Conservation (phyloP, 257 asterid species). For the Ligustrum vulgare region DNA sequence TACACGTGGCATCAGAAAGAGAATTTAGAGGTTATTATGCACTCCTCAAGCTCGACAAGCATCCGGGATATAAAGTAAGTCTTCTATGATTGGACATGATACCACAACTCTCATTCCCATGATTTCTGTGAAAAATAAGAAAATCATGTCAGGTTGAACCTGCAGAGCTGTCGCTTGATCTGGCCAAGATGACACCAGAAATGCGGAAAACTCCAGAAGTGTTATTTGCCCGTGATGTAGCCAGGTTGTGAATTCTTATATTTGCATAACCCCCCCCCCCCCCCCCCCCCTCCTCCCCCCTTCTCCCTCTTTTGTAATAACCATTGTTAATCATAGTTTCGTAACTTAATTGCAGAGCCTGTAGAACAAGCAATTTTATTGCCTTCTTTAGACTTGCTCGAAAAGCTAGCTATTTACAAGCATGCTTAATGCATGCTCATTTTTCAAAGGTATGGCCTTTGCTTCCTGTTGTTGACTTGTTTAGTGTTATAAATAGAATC, state of each 20-base stretch:
- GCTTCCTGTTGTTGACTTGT: conserved; percentile 11
- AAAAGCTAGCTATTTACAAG: conserved; percentile 93
- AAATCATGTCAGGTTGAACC: conserved; percentile 94
- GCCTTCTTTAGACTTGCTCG: conserved; percentile 94
- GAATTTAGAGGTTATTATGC: conserved; percentile 99
- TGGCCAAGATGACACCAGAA: conserved; percentile 95
- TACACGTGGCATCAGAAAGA: conserved; percentile 74
- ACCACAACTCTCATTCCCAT: conserved; percentile 30
- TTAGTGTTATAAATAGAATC: not conserved
- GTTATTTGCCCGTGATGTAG: conserved; percentile 93
- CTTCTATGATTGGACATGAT: conserved; percentile 30
- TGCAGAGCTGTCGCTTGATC: conserved; percentile 98
- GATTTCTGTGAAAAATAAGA: conserved; percentile 47
- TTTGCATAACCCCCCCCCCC: too few species aligned
- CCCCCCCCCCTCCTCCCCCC: too few species aligned
- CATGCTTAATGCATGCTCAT: conserved; percentile 98
- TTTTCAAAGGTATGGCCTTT: conserved; percentile 79
- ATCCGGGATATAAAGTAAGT: conserved; percentile 98
- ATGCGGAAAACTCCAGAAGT: conserved; percentile 89
- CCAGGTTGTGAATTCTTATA: conserved; percentile 57
- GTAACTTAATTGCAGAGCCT: conserved; percentile 67
- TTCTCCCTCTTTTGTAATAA: not conserved
- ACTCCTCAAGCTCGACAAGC: conserved; percentile 97
- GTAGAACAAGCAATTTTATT: conserved; percentile 89
- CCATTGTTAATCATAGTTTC: conserved; percentile 16